Percentiles rank a stretch among this genome's conserved stretches.
These are phyloP conservation scores for Talaromyces proteolyticus DNA, from an alignment of 495 filamentous ascomycete genomes.

Conservation along the genomic window DNA sequence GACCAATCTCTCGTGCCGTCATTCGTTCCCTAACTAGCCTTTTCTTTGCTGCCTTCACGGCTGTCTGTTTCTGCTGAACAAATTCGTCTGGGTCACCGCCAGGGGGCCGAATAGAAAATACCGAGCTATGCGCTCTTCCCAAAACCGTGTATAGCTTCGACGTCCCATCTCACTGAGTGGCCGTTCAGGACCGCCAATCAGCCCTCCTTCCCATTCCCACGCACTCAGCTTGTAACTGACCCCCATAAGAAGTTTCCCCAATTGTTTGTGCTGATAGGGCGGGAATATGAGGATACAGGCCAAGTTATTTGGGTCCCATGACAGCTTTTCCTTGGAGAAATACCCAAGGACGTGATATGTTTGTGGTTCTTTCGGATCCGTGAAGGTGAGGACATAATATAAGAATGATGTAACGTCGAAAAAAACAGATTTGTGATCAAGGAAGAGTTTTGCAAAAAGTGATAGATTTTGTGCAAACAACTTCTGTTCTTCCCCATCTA, in stretches of 20 bases:
- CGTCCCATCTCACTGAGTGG: conserved; percentile 80
- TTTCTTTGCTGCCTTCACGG: conserved; percentile 16
- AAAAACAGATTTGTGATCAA: conserved; percentile 97
- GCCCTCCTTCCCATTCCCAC: conserved; percentile 55
- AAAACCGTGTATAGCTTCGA: conserved; percentile 74
- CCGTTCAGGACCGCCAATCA: conserved; percentile 89
- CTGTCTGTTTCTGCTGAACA: conserved; percentile 19
- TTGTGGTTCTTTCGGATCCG: conserved; percentile 26
- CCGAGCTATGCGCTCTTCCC: conserved; percentile 73
- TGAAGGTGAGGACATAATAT: conserved; percentile 78
- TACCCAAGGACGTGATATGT: conserved; percentile 71
- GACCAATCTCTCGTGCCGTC: conserved; percentile 50
- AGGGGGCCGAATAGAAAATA: conserved; percentile 41
- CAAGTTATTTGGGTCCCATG: conserved; percentile 97
- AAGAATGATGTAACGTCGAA: conserved; percentile 94
- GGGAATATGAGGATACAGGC: conserved; percentile 97
- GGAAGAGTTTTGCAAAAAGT: conserved; percentile 95
- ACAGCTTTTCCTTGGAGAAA: conserved; percentile 97
- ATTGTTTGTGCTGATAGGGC: conserved; percentile 84
- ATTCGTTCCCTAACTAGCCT: conserved; percentile 32
- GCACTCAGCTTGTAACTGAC: conserved; percentile 89
- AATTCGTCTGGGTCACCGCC: conserved; percentile 16
- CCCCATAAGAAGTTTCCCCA: conserved; percentile 87
- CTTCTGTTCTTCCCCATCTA: conserved; percentile 86
- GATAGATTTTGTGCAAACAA: conserved; percentile 93